Evolutionary conservation across 139 green algal genomes (phyloP).

Genomic region (Yamagishiella unicocca): DNA sequence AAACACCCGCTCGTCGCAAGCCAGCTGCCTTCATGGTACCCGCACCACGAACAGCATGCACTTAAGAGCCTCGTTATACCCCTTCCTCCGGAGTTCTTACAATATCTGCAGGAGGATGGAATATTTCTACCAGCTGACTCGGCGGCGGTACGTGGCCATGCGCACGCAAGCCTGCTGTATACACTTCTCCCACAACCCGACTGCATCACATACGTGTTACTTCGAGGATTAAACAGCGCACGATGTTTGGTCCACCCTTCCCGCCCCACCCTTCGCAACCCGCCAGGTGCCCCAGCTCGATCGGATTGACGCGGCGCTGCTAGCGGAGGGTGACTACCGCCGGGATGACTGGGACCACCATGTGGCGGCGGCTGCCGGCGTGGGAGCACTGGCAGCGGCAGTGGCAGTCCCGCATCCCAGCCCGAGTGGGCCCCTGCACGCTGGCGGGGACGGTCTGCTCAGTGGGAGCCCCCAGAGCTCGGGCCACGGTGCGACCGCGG

Average conservation of each 20-base stretch:
- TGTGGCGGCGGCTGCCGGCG: neutral
- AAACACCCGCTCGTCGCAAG: slow-evolving; percentile 58
- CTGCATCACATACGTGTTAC: too few relatives aligned
- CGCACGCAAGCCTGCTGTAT: too few relatives aligned
- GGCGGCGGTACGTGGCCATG: slow-evolving; percentile 68
- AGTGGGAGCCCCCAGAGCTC: neutral
- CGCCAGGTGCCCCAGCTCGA: neutral
- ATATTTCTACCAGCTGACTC: slow-evolving; percentile 62
- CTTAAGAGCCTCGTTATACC: slow-evolving; percentile 62
- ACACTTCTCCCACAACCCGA: too few relatives aligned
- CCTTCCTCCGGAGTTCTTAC: slow-evolving; percentile 65
- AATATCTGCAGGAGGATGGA: slow-evolving; percentile 79
- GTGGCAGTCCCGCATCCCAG: slow-evolving; percentile 24
- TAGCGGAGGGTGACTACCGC: slow-evolving; percentile 53
- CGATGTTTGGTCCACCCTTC: neutral
- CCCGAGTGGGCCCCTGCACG: slow-evolving; percentile 13
- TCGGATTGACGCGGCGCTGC: neutral
- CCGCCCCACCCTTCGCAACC: neutral
- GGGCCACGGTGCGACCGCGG: neutral
- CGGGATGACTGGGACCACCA: slow-evolving; percentile 44
- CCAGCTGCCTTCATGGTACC: slow-evolving; percentile 71
- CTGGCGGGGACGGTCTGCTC: neutral
- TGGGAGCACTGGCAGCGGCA: neutral
- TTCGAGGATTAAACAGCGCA: too few relatives aligned
- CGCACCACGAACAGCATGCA: slow-evolving; percentile 40